phyloP scores from a whole-genome alignment of 1,284 basidiomycete genomes.

The Leccinum griseonigrum region DNA sequence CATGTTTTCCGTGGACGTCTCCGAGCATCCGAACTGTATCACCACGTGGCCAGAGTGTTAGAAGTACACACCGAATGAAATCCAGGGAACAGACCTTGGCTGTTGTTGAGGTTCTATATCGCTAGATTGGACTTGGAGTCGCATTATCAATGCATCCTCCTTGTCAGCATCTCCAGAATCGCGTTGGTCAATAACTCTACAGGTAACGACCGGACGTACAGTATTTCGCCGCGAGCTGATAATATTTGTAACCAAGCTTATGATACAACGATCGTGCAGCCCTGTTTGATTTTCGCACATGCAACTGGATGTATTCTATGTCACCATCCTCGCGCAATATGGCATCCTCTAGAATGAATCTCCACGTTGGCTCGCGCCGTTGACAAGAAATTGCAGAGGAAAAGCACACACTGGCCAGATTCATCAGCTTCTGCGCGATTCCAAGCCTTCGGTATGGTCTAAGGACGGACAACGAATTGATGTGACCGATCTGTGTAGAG shows the following conservation, averaged over 20 bases:
- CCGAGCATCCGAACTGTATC: slow-evolving; percentile 4
- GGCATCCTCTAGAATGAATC: slow-evolving; percentile 62
- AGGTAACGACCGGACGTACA: slow-evolving; percentile 52
- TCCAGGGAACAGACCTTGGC: slow-evolving; percentile 13
- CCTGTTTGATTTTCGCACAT: slow-evolving; percentile 86
- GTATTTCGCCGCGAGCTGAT: slow-evolving; percentile 77
- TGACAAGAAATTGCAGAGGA: slow-evolving; percentile 5
- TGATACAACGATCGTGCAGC: slow-evolving; percentile 85
- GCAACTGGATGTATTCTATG: slow-evolving; percentile 76
- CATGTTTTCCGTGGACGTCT: slow-evolving; percentile 11
- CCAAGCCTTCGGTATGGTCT: slow-evolving; percentile 83
- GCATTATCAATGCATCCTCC: slow-evolving; percentile 85
- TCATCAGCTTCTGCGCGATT: slow-evolving; percentile 86
- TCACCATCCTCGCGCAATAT: slow-evolving; percentile 77
- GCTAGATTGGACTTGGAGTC: slow-evolving; percentile 43
- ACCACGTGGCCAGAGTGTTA: not conserved
- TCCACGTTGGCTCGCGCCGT: slow-evolving; percentile 4
- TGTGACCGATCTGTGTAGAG: slow-evolving; percentile 54
- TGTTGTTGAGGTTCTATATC: slow-evolving; percentile 18
- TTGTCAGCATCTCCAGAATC: slow-evolving; percentile 67
- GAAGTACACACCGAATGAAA: not conserved
- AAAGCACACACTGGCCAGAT: slow-evolving; percentile 68
- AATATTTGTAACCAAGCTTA: slow-evolving; percentile 78
- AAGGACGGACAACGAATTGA: slow-evolving; percentile 90
- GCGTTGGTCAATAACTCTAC: not conserved